Base-by-base conservation (phyloP, 192 early-diverging fungal genomes). In the Cladochytrium replicatum region DNA sequence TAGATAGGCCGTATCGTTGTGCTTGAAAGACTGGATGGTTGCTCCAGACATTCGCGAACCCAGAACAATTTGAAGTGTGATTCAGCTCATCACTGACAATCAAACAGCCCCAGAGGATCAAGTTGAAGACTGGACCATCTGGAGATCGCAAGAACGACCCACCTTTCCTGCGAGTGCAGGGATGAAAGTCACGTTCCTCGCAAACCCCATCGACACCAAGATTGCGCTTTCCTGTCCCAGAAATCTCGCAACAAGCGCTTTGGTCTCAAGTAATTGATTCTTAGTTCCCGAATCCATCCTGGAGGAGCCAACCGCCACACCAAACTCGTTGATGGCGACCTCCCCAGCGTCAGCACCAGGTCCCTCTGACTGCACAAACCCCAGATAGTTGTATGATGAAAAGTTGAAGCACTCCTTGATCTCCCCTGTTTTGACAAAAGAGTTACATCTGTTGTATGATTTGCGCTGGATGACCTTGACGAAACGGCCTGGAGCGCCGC, bases 351-450 rank as follows among this genome's bases (percentile, higher is more conserved):
- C 95, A 0, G 93, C 89, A 50, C 95, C 96, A 5, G 90, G 90
- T 6, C 95, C 95, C 30, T 83, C 64, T 46, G 64, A 78, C 69
- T 96, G 89, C 32, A 88, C 91, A 73, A 98, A 98, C 1, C 94
- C 94, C 44, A 98, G 78, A 58, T 98, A 98, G 62, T 98, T 98
- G 71, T 98, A 98, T 11, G 89, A 93, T 1, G 89, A 84, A 59
- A 98, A 67, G 61, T 98, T 98, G 55, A 98, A 77, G 28, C 75
- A 79, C 55, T 90, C 84, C 42, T 62, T 80, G 41, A 73, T 78
- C 24, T 65, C 75, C 9, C 93, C 92, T 17, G 89, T 89, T 50
- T n/a, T n/a, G n/a, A n/a, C n/a, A n/a, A n/a, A n/a, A n/a, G n/a
- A n/a, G n/a, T n/a, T n/a, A n/a, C n/a, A n/a, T 46, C 75, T 86